Evolutionary conservation across 129 eudicot species (phyloP).

Genomic region (Lonicera japonica): DNA sequence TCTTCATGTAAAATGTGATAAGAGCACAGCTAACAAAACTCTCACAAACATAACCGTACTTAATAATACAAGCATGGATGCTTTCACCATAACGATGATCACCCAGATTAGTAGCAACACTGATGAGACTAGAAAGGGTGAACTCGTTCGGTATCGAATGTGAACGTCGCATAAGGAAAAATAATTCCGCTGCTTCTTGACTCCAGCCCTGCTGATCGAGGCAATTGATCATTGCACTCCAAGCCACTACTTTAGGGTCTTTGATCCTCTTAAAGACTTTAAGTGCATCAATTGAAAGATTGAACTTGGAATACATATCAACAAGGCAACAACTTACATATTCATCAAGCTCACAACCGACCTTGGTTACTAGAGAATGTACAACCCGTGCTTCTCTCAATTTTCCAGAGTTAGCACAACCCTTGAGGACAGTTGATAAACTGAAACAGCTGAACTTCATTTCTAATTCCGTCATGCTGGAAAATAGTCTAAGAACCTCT

Average conservation of each 20-base stretch:
- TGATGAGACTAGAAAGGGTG: slow-evolving; percentile 21
- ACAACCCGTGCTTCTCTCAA: slow-evolving; percentile 12
- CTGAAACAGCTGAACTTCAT: slow-evolving; percentile 21
- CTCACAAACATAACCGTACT: slow-evolving; percentile 10
- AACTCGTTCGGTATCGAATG: slow-evolving; percentile 16
- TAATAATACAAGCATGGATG: slow-evolving; percentile 21
- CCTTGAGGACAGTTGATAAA: slow-evolving; percentile 20
- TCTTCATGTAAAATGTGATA: slow-evolving; percentile 5
- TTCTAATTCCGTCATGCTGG: slow-evolving; percentile 11
- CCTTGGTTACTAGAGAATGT: slow-evolving; percentile 17
- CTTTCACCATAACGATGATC: slow-evolving; percentile 13
- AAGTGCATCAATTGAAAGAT: slow-evolving; percentile 17
- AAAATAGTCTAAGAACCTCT: slow-evolving; percentile 20
- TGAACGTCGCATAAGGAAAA: slow-evolving; percentile 14
- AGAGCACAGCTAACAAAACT: slow-evolving; percentile 3
- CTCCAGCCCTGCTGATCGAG: slow-evolving; percentile 21
- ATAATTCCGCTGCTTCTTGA: slow-evolving; percentile 14
- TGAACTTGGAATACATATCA: slow-evolving; percentile 24
- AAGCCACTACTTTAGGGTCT: slow-evolving; percentile 14
- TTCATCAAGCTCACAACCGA: slow-evolving; percentile 19
- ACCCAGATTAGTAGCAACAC: slow-evolving; percentile 7
- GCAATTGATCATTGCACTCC: slow-evolving; percentile 24
- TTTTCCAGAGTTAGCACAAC: slow-evolving; percentile 15
- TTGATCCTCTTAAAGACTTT: slow-evolving; percentile 7
- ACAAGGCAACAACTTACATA: slow-evolving; percentile 19